A percentile compares a stretch with the other conserved stretches of the same genome.
Conservation (phyloP, 2,329 filamentous ascomycete genomes). For the Rutstroemia sydowiana region DNA sequence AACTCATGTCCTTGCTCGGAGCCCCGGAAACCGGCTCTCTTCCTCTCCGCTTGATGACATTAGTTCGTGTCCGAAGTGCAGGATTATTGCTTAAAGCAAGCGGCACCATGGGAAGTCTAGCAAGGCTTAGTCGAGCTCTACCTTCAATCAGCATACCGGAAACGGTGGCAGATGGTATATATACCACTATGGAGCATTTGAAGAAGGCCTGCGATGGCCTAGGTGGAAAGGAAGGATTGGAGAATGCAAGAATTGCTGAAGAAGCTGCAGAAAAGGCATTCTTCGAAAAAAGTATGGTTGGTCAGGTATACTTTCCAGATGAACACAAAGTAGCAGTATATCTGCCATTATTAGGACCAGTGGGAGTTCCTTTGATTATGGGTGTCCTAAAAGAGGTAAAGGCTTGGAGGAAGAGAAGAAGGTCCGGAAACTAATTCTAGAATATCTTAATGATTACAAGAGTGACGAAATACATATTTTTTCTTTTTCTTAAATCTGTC, state of each 20-base stretch:
- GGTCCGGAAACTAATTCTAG: slow-evolving; percentile 3
- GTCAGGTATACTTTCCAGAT: slow-evolving; percentile 95
- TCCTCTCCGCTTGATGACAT: slow-evolving; percentile 74
- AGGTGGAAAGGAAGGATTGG: slow-evolving; percentile 58
- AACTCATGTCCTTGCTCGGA: slow-evolving; percentile 81
- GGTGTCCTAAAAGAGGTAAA: slow-evolving; percentile 75
- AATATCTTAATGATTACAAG: background rate
- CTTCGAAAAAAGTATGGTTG: slow-evolving; percentile 98
- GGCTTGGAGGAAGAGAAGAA: slow-evolving; percentile 29
- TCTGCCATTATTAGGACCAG: slow-evolving; percentile 79
- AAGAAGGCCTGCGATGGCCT: slow-evolving; percentile 69
- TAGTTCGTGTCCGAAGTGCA: slow-evolving; percentile 78
- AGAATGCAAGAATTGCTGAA: slow-evolving; percentile 78
- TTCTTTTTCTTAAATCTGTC: background rate
- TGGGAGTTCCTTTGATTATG: slow-evolving; percentile 84
- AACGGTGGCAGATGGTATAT: slow-evolving; percentile 78
- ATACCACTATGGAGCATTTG: slow-evolving; percentile 70
- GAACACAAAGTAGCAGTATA: slow-evolving; percentile 98
- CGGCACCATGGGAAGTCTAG: slow-evolving; percentile 87
- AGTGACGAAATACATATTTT: no score
- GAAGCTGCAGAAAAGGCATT: slow-evolving; percentile 87
- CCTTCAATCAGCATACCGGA: slow-evolving; percentile 87
- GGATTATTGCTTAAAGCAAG: slow-evolving; percentile 83
- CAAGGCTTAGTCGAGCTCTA: slow-evolving; percentile 74
- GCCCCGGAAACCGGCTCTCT: slow-evolving; percentile 77